phyloP scores from a whole-genome alignment of 1,284 basidiomycete species.

The Apiotrichum gamsii region DNA sequence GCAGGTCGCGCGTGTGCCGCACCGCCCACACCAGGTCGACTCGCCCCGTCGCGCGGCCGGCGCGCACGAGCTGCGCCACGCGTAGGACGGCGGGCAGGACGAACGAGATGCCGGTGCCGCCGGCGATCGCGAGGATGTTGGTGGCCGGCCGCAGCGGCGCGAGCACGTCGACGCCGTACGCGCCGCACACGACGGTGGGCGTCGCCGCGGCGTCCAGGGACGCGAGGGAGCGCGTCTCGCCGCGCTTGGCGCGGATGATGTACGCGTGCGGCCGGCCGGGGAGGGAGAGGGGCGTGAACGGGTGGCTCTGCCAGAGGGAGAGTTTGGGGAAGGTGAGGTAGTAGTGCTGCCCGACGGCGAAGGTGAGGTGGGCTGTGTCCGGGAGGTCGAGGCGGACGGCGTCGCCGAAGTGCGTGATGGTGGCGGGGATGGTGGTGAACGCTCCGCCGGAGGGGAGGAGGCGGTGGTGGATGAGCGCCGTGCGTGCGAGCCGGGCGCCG shows the following conservation, averaged over 20 bases:
- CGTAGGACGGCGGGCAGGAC: slow-evolving; percentile 29
- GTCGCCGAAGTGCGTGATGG: slow-evolving; percentile 21
- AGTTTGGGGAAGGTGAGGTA: slow-evolving; percentile 28
- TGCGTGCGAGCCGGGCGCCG: slow-evolving; percentile 21
- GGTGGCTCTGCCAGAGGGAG: slow-evolving; percentile 34
- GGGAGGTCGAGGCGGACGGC: slow-evolving; percentile 27
- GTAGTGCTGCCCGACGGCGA: slow-evolving; percentile 31
- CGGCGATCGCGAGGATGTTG: slow-evolving; percentile 40
- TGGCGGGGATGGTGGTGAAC: slow-evolving; percentile 22
- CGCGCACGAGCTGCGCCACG: slow-evolving; percentile 11
- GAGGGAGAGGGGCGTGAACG: slow-evolving; percentile 31
- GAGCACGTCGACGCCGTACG: slow-evolving; percentile 24
- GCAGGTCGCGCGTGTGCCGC: slow-evolving; percentile 17
- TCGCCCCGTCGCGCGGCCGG: slow-evolving; percentile 1
- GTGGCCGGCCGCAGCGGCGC: slow-evolving; percentile 1
- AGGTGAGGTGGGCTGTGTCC: slow-evolving; percentile 11
- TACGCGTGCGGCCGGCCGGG: slow-evolving; percentile 21
- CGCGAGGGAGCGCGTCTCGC: slow-evolving; percentile 23
- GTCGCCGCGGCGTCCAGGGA: slow-evolving; percentile 3
- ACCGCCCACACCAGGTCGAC: slow-evolving; percentile 29
- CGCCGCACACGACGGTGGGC: slow-evolving; percentile 28
- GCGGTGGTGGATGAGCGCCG: slow-evolving; percentile 28
- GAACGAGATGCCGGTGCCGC: slow-evolving; percentile 33
- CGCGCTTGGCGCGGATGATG: slow-evolving; percentile 25
- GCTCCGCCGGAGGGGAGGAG: slow-evolving; percentile 24